These are phyloP conservation scores for Solanum chaucha DNA, from an alignment of 257 asterid genomes.

Conservation along the genomic window DNA sequence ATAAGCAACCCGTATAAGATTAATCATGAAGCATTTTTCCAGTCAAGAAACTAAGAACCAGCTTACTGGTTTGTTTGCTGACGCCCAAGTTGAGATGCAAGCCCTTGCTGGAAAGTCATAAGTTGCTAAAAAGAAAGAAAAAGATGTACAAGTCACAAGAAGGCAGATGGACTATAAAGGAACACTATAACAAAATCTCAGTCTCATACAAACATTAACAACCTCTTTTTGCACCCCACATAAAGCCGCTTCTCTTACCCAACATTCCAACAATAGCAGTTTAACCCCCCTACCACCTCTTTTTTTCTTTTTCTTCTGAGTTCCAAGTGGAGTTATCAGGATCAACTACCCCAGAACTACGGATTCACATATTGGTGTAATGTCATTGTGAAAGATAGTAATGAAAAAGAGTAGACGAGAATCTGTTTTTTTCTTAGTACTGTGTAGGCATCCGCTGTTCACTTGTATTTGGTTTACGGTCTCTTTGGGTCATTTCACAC, in stretches of 20 bases:
- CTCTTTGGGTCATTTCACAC: neutral
- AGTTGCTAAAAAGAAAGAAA: constrained; percentile 29
- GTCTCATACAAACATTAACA: neutral
- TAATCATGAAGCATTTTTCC: neutral
- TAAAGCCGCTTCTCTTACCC: neutral
- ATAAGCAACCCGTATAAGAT: neutral
- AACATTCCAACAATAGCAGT: neutral
- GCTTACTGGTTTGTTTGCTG: constrained; percentile 41
- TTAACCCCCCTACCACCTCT: neutral
- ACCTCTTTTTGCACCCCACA: neutral
- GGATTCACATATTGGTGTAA: neutral
- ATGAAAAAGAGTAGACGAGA: neutral
- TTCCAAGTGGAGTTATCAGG: neutral
- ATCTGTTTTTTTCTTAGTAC: neutral
- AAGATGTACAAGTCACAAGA: neutral
- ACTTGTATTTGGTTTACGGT: neutral
- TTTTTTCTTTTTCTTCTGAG: neutral
- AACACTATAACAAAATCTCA: neutral
- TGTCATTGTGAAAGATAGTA: neutral
- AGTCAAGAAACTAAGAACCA: neutral
- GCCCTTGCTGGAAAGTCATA: constrained; percentile 30
- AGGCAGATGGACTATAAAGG: neutral
- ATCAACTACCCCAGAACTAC: neutral
- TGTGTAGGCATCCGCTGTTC: neutral
- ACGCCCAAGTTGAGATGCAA: constrained; percentile 33